phyloP scores from a whole-genome alignment of 352 stramenopile genomes.

The Globisporangium barbulae region DNA sequence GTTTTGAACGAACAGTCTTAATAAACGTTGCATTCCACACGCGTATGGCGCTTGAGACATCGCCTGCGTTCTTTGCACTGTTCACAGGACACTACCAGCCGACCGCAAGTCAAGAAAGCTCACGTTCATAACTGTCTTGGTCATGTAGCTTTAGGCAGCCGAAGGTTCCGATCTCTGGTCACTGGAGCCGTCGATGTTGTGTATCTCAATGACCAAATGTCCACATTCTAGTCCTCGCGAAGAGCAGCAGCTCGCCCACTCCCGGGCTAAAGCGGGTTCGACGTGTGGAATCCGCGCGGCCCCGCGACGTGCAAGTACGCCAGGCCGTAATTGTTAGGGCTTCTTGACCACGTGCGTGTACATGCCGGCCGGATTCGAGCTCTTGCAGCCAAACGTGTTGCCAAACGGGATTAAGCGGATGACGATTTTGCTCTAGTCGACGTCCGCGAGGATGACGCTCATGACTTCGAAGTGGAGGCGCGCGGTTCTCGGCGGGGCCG shows the following conservation, averaged over 20 bases:
- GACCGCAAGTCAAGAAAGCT: too few relatives aligned
- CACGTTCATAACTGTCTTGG: too few relatives aligned
- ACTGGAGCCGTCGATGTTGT: too few relatives aligned
- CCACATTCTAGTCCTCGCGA: too few relatives aligned
- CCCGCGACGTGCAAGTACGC: constrained; percentile 36
- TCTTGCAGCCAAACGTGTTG: constrained; percentile 23
- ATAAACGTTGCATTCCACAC: too few relatives aligned
- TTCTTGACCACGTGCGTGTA: constrained; percentile 20
- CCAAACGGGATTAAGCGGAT: constrained; percentile 13
- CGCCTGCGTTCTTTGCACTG: too few relatives aligned
- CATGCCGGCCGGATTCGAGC: constrained; percentile 21
- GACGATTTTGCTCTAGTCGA: constrained; percentile 10
- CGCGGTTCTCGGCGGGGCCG: constrained; percentile 65
- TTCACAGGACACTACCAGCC: too few relatives aligned
- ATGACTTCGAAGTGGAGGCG: constrained; percentile 59
- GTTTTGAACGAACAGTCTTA: too few relatives aligned
- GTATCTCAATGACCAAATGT: too few relatives aligned
- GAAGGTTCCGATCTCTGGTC: too few relatives aligned
- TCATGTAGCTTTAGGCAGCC: too few relatives aligned
- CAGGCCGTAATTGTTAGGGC: constrained; percentile 14
- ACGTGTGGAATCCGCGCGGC: constrained; percentile 21
- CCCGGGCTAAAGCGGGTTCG: constrained; percentile 19
- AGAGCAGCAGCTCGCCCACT: constrained; percentile 7
- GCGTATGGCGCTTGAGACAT: too few relatives aligned
- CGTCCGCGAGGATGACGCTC: constrained; percentile 19